phyloP scores from a whole-genome alignment of 208 protist species.

The Leishmania gerbilli region DNA sequence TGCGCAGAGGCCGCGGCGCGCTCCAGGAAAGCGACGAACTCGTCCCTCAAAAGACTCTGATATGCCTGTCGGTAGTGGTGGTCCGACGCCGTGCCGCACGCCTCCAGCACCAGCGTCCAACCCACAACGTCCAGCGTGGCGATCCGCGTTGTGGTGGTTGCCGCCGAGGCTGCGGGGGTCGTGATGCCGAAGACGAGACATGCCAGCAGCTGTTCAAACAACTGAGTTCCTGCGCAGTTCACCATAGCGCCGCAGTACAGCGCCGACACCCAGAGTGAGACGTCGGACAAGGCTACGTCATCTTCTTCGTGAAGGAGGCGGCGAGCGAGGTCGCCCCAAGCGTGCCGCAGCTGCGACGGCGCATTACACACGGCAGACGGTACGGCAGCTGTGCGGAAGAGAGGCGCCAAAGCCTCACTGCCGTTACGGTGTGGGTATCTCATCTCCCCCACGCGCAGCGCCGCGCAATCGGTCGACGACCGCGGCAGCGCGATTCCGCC shows the following conservation, averaged over 20 bases:
- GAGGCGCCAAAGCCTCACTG: neutral
- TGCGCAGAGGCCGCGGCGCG: neutral
- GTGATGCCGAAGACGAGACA: slow-evolving; percentile 34
- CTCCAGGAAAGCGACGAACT: slow-evolving; percentile 17
- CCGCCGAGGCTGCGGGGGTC: neutral
- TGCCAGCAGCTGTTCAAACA: slow-evolving; percentile 64
- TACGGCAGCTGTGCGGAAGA: slow-evolving; percentile 13
- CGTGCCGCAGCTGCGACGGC: slow-evolving; percentile 12
- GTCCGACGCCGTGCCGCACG: slow-evolving; percentile 38
- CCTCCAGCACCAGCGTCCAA: slow-evolving; percentile 50
- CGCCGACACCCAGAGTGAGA: slow-evolving; percentile 41
- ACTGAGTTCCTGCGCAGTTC: slow-evolving; percentile 55
- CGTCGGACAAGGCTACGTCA: slow-evolving; percentile 3
- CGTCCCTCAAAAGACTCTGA: slow-evolving; percentile 3
- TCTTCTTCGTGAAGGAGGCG: slow-evolving; percentile 15
- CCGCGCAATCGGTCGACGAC: neutral
- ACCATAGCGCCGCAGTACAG: slow-evolving; percentile 53
- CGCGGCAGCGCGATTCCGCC: slow-evolving; percentile 1
- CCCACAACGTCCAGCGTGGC: slow-evolving; percentile 13
- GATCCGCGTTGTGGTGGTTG: neutral
- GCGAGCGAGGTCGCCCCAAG: slow-evolving; percentile 15
- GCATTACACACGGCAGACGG: neutral
- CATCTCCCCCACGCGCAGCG: slow-evolving; percentile 17
- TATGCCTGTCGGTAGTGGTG: slow-evolving; percentile 16
- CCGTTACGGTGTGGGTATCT: neutral